phyloP scores from a whole-genome alignment of 176 grass and related monocot species.

The Lolium rigidum region DNA sequence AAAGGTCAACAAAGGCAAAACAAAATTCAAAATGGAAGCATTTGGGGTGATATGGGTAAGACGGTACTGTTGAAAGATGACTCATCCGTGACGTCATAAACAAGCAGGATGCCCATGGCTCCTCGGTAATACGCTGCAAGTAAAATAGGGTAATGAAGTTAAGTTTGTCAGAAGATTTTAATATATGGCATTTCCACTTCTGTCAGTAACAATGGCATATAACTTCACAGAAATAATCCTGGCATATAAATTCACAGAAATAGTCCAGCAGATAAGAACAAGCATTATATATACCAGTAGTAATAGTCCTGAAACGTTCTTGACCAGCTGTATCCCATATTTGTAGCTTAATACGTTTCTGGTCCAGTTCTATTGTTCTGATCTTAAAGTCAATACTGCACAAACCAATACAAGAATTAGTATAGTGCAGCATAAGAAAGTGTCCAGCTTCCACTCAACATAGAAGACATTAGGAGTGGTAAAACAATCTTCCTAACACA shows the following conservation, averaged over 20 bases:
- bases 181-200: not conserved
- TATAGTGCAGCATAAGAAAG: not conserved
- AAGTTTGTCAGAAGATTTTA: not conserved
- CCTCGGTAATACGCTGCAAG: slow-evolving; percentile 90
- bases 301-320: slow-evolving; percentile 97
- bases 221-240: not conserved
- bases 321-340: slow-evolving; percentile 97
- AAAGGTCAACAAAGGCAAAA: slow-evolving; percentile 41
- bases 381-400: slow-evolving; percentile 96
- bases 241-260: not conserved
- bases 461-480: not conserved
- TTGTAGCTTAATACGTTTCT: slow-evolving; percentile 93
- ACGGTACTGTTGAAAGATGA: slow-evolving; percentile 98
- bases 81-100: slow-evolving; percentile 96
- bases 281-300: slow-evolving; percentile 62
- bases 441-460: not conserved
- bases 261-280: not conserved
- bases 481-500: slow-evolving; percentile 21
- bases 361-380: slow-evolving; percentile 90
- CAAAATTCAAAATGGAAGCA: slow-evolving; percentile 13
- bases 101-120: slow-evolving; percentile 97
- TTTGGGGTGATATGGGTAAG: slow-evolving; percentile 23
- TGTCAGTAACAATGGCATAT: not conserved
- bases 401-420: slow-evolving; percentile 30
- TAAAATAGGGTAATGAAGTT: slow-evolving; percentile 46